These are phyloP conservation scores for Didymella arachidicola DNA, from an alignment of 2,329 filamentous ascomycete genomes.

Conservation along the genomic window DNA sequence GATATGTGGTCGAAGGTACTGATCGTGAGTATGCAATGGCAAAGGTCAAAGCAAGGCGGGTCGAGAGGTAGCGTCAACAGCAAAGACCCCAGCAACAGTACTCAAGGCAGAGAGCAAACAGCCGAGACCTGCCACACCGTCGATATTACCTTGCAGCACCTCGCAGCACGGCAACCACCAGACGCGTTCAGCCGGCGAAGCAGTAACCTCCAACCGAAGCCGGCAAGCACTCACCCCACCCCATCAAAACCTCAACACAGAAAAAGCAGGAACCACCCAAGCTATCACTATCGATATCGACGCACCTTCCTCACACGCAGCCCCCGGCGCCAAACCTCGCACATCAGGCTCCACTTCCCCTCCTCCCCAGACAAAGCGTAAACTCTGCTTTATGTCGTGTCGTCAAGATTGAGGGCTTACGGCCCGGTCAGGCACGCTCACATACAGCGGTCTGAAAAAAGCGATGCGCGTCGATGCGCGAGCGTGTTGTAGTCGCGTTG, in stretches of 20 bases:
- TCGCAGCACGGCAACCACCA: not conserved
- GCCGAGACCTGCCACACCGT: not conserved
- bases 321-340: constrained; percentile 4
- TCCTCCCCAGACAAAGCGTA: constrained; percentile 15
- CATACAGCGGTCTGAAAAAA: not conserved
- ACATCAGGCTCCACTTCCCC: constrained; percentile 16
- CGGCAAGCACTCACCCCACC: constrained; percentile 1
- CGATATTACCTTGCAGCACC: not conserved
- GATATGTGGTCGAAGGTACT: too few relatives aligned
- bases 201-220: not conserved
- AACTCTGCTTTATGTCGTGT: constrained; percentile 13
- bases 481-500: constrained; percentile 17
- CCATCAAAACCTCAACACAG: not conserved
- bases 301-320: constrained; percentile 5
- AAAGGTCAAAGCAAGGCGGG: too few relatives aligned
- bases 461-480: constrained; percentile 8
- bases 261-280: not conserved
- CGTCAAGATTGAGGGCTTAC: constrained; percentile 12
- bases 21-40: too few relatives aligned
- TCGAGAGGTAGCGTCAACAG: not conserved
- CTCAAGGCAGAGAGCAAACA: too few relatives aligned
- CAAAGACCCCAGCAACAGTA: not conserved
- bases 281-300: constrained; percentile 4
- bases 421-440: not conserved
- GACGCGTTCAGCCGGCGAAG: constrained; percentile 2